Evolutionary conservation across 305 asterid species (phyloP), one percentile per base, ranked within the genome.

Genomic region (Lippia alba): DNA sequence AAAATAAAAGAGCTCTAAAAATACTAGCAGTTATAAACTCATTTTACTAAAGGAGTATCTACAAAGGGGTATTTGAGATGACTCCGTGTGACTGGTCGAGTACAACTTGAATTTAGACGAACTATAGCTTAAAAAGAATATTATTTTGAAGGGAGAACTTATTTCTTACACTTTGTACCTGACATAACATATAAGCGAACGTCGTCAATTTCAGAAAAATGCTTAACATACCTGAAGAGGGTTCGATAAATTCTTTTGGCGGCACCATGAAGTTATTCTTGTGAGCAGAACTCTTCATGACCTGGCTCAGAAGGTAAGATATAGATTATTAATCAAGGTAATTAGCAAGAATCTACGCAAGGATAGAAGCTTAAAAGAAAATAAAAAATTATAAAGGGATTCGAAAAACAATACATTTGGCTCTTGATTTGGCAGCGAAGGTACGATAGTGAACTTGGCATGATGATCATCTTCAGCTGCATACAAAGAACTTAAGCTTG

Each of bases 341-440:
- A 8, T 8, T 1, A 20, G 54, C 8, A 69, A 24, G 24, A 19
- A 61, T 12, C 30, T 61, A 49, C 16, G 16, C 20, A 56, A 57
- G 10, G 58, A 50, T 2, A 66, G 12, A 49, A 44, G 8, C 17
- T n/a, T 12, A 15, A 19, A 8, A 11, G 5, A 44, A 14, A 10
- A 56, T 6, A 24, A 12, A n/a, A 9, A 62, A 53, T 18, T 11
- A 50, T 24, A 24, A 24, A 24, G 11, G 3, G 8, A 49, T 14
- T 18, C 10, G 32, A 1, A 62, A 2, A 24, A 57, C 1, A 36
- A 8, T 73, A 83, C 89, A 57, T 34, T 78, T 41, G 56, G 39
- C 12, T 72, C 75, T 54, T 79, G 78, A 44, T 82, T 82, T 60
- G 90, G 74, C 41, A 78, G 39, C 45, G 78, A 59, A 69, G 74